Conservation (phyloP, 2,329 filamentous ascomycete species). For the Ceratocystis papillata region DNA sequence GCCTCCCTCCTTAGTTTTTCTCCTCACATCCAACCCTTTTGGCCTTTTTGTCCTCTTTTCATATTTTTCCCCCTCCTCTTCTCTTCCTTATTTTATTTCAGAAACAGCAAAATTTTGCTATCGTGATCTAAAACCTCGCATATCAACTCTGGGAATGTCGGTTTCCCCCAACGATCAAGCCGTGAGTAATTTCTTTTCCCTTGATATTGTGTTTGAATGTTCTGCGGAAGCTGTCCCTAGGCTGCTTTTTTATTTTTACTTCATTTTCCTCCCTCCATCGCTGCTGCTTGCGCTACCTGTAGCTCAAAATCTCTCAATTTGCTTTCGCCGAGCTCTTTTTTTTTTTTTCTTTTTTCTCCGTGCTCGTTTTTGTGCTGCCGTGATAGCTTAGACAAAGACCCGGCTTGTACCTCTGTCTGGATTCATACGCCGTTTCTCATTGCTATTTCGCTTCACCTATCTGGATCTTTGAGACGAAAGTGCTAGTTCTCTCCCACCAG, state of each 20-base stretch:
- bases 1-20: neutral
- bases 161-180: conserved; percentile 8
- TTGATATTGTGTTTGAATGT: neutral
- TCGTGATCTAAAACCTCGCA: neutral
- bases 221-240: too few relatives aligned
- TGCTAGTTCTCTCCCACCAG: too few relatives aligned
- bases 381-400: neutral
- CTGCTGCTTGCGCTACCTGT: neutral
- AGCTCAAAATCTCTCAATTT: neutral
- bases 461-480: neutral
- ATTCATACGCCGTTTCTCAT: neutral
- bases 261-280: neutral
- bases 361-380: neutral
- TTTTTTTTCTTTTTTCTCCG: neutral
- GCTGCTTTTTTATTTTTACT: neutral
- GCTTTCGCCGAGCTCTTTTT: neutral
- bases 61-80: neutral
- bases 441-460: neutral
- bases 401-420: neutral
- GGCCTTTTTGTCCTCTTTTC: neutral
- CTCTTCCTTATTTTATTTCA: neutral
- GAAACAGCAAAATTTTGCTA: conserved; percentile 1
- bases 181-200: neutral
- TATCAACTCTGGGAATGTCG: neutral
- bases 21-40: neutral